Percentiles rank a stretch among this genome's conserved stretches.
Conservation (phyloP, 2,329 filamentous ascomycete genomes). For the Rhynchosporium secalis region DNA sequence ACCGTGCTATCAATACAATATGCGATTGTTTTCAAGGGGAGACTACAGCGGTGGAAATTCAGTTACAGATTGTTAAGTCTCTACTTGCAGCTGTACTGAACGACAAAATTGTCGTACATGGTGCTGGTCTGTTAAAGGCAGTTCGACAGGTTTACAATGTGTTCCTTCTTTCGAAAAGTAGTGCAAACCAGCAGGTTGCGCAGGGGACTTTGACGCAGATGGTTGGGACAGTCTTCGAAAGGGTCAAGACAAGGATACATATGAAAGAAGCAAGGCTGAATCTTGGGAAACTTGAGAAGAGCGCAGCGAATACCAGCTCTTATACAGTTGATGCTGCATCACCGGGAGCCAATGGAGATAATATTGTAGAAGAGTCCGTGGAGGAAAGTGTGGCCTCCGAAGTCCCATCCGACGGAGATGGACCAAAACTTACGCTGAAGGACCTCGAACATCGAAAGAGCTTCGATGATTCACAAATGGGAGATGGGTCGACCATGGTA, state of each 20-base stretch:
- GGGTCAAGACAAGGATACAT: slow-evolving; percentile 82
- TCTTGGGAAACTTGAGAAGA: slow-evolving; percentile 38
- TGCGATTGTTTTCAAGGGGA: slow-evolving; percentile 99
- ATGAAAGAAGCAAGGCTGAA: slow-evolving; percentile 79
- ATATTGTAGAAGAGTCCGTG: slow-evolving; percentile 33
- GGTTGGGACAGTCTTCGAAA: slow-evolving; percentile 96
- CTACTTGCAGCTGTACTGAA: slow-evolving; percentile 92
- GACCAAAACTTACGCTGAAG: slow-evolving; percentile 62
- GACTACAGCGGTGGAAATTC: slow-evolving; percentile 85
- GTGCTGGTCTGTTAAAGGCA: slow-evolving; percentile 91
- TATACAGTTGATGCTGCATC: slow-evolving; percentile 38
- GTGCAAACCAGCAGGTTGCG: slow-evolving; percentile 92
- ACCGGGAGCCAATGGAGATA: slow-evolving; percentile 30
- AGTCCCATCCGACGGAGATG: slow-evolving; percentile 41
- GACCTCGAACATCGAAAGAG: slow-evolving; percentile 68
- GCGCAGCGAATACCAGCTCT: slow-evolving; percentile 36
- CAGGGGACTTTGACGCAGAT: slow-evolving; percentile 97
- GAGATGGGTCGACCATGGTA: slow-evolving; percentile 67
- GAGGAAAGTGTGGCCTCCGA: slow-evolving; percentile 34
- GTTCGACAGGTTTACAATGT: slow-evolving; percentile 99
- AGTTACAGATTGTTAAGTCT: slow-evolving; percentile 98
- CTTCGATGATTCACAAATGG: slow-evolving; percentile 64
- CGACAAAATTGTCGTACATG: slow-evolving; percentile 98
- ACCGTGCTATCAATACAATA: slow-evolving; percentile 97
- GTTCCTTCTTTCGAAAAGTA: slow-evolving; percentile 91